phyloP scores from a whole-genome alignment of 768 basidiomycete genomes.

The Tricholoma sp. region DNA sequence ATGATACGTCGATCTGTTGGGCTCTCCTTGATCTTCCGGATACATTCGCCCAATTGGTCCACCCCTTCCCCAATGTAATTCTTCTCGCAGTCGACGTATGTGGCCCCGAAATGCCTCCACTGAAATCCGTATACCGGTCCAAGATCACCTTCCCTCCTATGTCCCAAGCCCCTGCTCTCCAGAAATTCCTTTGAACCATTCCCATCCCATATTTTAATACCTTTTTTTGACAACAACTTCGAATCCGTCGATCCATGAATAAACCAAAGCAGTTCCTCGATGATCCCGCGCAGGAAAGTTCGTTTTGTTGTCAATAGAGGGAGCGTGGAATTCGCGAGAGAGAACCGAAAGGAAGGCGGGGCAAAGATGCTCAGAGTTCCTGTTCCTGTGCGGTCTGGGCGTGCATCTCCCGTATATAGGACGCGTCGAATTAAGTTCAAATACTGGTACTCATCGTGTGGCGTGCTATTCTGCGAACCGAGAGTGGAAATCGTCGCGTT shows the following conservation, averaged over 20 bases:
- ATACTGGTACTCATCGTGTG: conserved; percentile 88
- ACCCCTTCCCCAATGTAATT: conserved; percentile 83
- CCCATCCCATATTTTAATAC: conserved; percentile 97
- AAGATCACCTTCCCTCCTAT: conserved; percentile 85
- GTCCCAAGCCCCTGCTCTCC: conserved; percentile 75
- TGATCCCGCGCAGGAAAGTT: conserved; percentile 86
- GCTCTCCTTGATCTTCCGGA: conserved; percentile 86
- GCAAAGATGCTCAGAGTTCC: conserved; percentile 92
- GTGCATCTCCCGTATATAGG: conserved; percentile 66
- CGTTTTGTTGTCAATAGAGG: conserved; percentile 95
- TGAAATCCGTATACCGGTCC: conserved; percentile 98
- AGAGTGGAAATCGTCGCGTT: not conserved
- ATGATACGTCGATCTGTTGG: conserved; percentile 95
- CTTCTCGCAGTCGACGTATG: conserved; percentile 66
- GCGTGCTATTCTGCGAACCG: not conserved
- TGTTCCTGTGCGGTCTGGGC: conserved; percentile 92
- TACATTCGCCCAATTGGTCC: conserved; percentile 87
- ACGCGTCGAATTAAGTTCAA: conserved; percentile 75
- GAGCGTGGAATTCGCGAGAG: conserved; percentile 65
- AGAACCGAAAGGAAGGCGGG: conserved; percentile 86
- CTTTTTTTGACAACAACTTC: conserved; percentile 66
- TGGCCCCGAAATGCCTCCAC: conserved; percentile 92
- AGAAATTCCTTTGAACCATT: conserved; percentile 89
- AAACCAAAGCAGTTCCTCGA: conserved; percentile 96
- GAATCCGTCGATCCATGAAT: conserved; percentile 81